Evolutionary conservation across 208 protist genomes (phyloP), one percentile per base, ranked within the genome.

Genomic region (Trypanosoma mega): DNA sequence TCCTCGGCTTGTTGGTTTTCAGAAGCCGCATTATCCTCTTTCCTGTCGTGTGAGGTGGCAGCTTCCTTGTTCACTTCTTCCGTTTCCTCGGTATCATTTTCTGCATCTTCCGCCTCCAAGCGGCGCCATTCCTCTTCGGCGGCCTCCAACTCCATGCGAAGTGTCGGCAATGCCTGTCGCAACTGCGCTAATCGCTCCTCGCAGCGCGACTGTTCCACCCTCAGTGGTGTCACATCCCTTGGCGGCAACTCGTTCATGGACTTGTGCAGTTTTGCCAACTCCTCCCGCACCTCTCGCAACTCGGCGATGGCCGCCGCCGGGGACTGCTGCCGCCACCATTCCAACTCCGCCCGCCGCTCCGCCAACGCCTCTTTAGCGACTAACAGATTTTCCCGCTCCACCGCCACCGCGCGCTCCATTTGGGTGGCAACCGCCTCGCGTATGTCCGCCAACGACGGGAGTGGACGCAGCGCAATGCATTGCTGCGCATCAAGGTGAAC

Each of bases 291-390:
- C 30, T 70, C 66, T 5, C 63, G 59, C 47, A 87, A 68, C 34
- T 55, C 54, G 31, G 37, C 16, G 16, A 3, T 29, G 26, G 31
- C 20, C 9, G 30, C 37, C 14, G 50, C 8, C 39, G 63, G 24
- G 36, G 50, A 68, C 45, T 80, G 78, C 51, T 80, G 78, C 2
- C 73, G 70, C 51, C 85, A 92, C 67, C 71, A 81, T 6, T 86
- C 79, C 9, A 92, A 6, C 29, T 70, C 63, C 20, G 56, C 55
- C 47, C 37, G 36, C 18, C 59, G 39, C 21, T 43, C 34, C 29
- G 18, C 23, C 20, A 18, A 34, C 12, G 23, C 68, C 37, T 68
- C 69, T 33, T 68, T 34, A 14, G 58, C 54, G 27, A 70, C 51
- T 21, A 63, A n/a, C 23, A n/a, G 62, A 20, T 74, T 36, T 3